Evolutionary conservation across 2,329 filamentous ascomycete genomes (phyloP).

Genomic region (Phyllosticta citribraziliensis): DNA sequence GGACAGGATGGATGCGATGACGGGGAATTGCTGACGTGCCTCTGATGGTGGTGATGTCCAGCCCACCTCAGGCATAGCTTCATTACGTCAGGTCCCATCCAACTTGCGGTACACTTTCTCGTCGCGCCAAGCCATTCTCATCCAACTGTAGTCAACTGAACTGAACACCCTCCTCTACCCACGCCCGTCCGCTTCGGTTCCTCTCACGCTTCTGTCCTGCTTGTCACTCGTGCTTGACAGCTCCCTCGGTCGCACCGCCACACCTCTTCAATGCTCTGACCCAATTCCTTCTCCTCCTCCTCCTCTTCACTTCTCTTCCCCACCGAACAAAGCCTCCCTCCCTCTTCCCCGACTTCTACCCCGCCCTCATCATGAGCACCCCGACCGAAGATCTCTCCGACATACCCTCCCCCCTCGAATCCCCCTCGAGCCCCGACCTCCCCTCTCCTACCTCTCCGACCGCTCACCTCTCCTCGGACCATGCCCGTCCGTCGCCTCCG

Average conservation of each 20-base stretch:
- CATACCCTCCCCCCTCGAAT: conserved; percentile 22
- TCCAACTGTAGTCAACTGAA: neutral
- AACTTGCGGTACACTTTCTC: neutral
- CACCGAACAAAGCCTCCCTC: neutral
- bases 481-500: conserved; percentile 45
- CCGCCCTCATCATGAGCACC: conserved; percentile 4
- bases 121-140: conserved; percentile 5
- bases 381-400: conserved; percentile 7
- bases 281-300: neutral
- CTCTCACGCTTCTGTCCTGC: neutral
- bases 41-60: too few species aligned
- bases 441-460: conserved; percentile 13
- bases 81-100: neutral
- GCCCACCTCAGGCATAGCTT: too few species aligned
- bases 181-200: too few species aligned
- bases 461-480: conserved; percentile 16
- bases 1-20: too few species aligned
- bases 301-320: neutral
- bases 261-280: neutral
- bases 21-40: too few species aligned
- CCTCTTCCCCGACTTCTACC: conserved; percentile 4
- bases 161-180: neutral
- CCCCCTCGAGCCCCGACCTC: conserved; percentile 16
- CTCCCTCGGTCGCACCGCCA: neutral
- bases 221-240: too few species aligned